phyloP scores from a whole-genome alignment of 1,284 basidiomycete genomes.

The Rhodotorula glutinis region DNA sequence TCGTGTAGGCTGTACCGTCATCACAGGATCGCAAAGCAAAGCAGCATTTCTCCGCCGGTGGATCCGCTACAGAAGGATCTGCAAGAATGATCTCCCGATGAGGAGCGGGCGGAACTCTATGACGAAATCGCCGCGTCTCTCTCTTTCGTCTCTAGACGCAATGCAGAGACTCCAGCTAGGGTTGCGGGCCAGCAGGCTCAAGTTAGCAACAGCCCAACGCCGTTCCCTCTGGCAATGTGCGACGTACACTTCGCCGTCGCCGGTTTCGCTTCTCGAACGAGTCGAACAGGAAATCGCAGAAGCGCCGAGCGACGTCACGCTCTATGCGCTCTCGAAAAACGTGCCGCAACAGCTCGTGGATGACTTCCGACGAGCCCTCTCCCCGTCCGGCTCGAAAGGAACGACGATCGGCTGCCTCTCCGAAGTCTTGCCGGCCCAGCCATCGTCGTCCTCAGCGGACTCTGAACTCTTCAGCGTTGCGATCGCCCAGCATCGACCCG shows the following conservation, averaged over 20 bases:
- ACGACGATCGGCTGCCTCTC: constrained; percentile 19
- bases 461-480: constrained; percentile 17
- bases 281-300: not conserved
- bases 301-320: not conserved
- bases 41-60: too few relatives aligned
- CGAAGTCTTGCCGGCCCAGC: constrained; percentile 14
- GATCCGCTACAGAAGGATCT: too few relatives aligned
- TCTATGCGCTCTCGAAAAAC: constrained; percentile 33
- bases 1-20: too few relatives aligned
- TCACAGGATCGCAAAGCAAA: too few relatives aligned
- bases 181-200: too few relatives aligned
- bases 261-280: constrained; percentile 9
- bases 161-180: too few relatives aligned
- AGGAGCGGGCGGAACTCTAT: too few relatives aligned
- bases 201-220: not conserved
- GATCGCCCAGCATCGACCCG: constrained; percentile 9
- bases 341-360: constrained; percentile 24
- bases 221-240: constrained; percentile 19
- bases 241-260: constrained; percentile 17
- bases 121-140: too few relatives aligned
- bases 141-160: too few relatives aligned
- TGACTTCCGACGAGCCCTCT: not conserved
- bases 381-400: not conserved
- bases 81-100: too few relatives aligned
- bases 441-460: too few relatives aligned